Conservation (phyloP, 352 stramenopile genomes). For the Phytophthora megakarya region DNA sequence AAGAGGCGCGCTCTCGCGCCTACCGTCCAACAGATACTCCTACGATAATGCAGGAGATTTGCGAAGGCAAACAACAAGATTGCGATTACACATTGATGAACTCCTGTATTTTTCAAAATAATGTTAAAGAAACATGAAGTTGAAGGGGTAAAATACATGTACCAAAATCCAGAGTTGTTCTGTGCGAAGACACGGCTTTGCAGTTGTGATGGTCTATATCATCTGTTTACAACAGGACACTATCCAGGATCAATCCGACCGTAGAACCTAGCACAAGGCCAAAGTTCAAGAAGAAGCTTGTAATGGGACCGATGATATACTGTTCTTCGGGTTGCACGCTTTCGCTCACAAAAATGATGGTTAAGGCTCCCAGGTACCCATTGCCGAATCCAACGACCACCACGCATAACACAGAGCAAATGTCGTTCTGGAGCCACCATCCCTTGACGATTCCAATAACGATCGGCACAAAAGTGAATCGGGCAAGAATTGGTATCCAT, state of each 20-base stretch:
- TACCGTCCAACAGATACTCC: no score
- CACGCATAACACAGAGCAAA: conserved; percentile 69
- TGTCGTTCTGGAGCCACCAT: conserved; percentile 63
- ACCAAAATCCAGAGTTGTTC: no score
- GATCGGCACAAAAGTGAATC: conserved; percentile 61
- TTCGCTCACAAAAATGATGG: conserved; percentile 81
- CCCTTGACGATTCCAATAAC: conserved; percentile 68
- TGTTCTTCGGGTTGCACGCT: conserved; percentile 68
- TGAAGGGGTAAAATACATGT: no score
- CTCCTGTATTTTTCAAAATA: no score
- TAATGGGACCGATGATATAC: conserved; percentile 68
- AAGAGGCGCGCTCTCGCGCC: no score
- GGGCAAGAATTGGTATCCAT: conserved; percentile 55
- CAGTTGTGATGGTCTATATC: no score
- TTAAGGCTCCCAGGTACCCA: conserved; percentile 72
- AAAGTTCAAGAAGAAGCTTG: conserved; percentile 84
- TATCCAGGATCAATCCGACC: conserved; percentile 62
- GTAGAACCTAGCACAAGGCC: conserved; percentile 76
- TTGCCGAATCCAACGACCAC: conserved; percentile 71
- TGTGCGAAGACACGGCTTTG: no score
- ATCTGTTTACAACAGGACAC: conserved; percentile 38
- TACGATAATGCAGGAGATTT: no score
- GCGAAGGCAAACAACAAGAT: no score
- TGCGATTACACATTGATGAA: no score
- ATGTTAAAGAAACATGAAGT: no score